Evolutionary conservation across 352 stramenopile genomes (phyloP), one percentile per base, ranked within the genome.

Genomic region (Globisporangium irregulare): DNA sequence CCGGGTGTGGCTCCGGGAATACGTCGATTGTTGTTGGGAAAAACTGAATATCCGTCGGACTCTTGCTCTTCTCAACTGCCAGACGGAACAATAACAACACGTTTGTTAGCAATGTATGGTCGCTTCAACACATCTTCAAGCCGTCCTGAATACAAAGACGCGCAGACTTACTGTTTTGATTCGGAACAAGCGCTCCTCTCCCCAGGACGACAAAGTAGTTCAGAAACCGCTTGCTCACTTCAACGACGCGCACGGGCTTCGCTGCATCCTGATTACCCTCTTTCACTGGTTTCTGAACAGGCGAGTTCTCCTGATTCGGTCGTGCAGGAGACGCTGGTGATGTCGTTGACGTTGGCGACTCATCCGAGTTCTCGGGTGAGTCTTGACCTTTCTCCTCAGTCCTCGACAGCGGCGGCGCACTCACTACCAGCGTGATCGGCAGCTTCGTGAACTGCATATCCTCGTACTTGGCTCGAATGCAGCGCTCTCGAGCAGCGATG

Each of bases 141-240:
- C n/a, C 29, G 8, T 7, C 7, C 1, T 32, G 53, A 67, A 34
- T 51, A 20, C 8, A 60, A 14, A 55, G 0, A 58, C 34, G 9
- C 7, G 25, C 38, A 6, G 18, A 80, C 84, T 59, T 80, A 94
- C 86, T 80, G 59, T 72, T 82, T 63, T 93, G 86, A 55, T 91
- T 84, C 1, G 78, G 69, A 22, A 85, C 77, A 24, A 91, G 73
- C 9, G 67, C 62, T 7, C 85, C 85, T 53, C 85, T 72, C n/a
- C 82, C 85, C 4, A 95, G 74, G 32, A 93, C 84, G 36, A 92
- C 74, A 72, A 95, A 95, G 76, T 92, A 92, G 66, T 95, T 92
- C 20, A 92, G 70, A 57, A 93, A 91, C 6, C 85, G 87, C 66
- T 94, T 93, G 62, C 73, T 82, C 18, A 94, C 80, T 73, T 93